Percentiles rank a stretch among this genome's conserved stretches.
phyloP scores from a whole-genome alignment of 352 stramenopile species.

The Globisporangium lucens region DNA sequence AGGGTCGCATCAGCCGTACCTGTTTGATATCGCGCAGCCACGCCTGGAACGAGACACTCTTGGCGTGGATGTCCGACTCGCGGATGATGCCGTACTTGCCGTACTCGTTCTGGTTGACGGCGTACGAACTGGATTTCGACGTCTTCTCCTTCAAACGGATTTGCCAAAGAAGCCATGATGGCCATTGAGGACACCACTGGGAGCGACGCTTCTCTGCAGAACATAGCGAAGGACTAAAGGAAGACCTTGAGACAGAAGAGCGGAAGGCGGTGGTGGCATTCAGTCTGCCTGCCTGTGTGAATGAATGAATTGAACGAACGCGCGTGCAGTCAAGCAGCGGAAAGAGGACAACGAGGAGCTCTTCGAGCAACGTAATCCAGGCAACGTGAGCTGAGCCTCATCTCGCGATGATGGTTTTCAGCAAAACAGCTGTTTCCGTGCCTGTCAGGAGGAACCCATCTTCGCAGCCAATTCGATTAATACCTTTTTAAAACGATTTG shows the following conservation, averaged over 20 bases:
- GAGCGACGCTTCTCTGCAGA: too few relatives aligned
- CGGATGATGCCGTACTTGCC: slow-evolving; percentile 96
- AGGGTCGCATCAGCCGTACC: slow-evolving; percentile 23
- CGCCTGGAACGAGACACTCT: slow-evolving; percentile 92
- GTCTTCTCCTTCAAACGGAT: slow-evolving; percentile 17
- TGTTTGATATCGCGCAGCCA: slow-evolving; percentile 94
- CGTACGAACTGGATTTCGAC: slow-evolving; percentile 27
- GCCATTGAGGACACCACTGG: too few relatives aligned
- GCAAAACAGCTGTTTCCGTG: not conserved
- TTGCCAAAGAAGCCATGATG: too few relatives aligned
- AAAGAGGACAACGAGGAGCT: not conserved
- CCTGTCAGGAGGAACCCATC: not conserved
- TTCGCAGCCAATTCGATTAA: not conserved
- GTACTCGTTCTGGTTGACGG: slow-evolving; percentile 91
- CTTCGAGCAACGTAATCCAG: slow-evolving; percentile 11
- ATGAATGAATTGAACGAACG: too few relatives aligned
- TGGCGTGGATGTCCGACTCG: slow-evolving; percentile 89
- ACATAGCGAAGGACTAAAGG: too few relatives aligned
- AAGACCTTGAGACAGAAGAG: too few relatives aligned
- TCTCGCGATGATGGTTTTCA: not conserved
- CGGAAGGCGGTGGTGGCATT: too few relatives aligned
- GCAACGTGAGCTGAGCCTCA: not conserved
- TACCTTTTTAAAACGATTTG: not conserved
- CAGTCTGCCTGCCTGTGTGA: too few relatives aligned
- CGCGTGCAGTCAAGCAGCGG: not conserved